These are phyloP conservation scores for Fistulina hepatica DNA, from an alignment of 1,284 basidiomycete genomes.

Conservation along the genomic window DNA sequence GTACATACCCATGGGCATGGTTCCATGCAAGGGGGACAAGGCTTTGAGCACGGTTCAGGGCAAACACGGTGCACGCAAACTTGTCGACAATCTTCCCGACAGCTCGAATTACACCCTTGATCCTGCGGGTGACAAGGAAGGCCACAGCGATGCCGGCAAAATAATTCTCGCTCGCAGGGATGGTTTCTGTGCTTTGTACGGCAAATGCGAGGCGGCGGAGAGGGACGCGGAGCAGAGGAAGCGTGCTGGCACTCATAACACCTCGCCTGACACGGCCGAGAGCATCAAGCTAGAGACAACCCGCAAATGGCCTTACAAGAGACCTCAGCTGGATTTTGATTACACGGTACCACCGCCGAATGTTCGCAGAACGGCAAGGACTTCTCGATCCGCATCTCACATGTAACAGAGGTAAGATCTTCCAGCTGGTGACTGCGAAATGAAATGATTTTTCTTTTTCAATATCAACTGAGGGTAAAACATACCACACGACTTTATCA, in stretches of 20 bases:
- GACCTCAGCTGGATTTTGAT: constrained; percentile 28
- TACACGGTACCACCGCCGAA: constrained; percentile 33
- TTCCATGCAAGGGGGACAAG: constrained; percentile 56
- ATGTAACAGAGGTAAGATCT: constrained; percentile 33
- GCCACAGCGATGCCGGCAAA: constrained; percentile 49
- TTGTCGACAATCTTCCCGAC: constrained; percentile 42
- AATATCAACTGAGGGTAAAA: background rate
- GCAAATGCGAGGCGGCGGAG: constrained; percentile 8
- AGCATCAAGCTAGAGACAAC: constrained; percentile 42
- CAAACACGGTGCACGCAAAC: constrained; percentile 44
- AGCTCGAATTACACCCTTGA: constrained; percentile 39
- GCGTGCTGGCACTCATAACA: constrained; percentile 41
- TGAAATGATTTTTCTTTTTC: constrained; percentile 3
- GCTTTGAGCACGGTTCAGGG: constrained; percentile 34
- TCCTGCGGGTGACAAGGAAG: constrained; percentile 38
- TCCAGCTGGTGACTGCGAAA: constrained; percentile 37
- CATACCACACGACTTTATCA: constrained; percentile 44
- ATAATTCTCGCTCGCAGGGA: constrained; percentile 39
- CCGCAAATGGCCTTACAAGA: constrained; percentile 36
- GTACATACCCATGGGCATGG: constrained; percentile 49
- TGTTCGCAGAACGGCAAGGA: constrained; percentile 50
- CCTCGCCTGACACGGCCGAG: constrained; percentile 34
- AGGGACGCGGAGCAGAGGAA: constrained; percentile 16
- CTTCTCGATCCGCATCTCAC: constrained; percentile 34
- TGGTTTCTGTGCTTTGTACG: constrained; percentile 36